Conservation (phyloP, 768 basidiomycete species). For the Stropharia rugosoannulata region DNA sequence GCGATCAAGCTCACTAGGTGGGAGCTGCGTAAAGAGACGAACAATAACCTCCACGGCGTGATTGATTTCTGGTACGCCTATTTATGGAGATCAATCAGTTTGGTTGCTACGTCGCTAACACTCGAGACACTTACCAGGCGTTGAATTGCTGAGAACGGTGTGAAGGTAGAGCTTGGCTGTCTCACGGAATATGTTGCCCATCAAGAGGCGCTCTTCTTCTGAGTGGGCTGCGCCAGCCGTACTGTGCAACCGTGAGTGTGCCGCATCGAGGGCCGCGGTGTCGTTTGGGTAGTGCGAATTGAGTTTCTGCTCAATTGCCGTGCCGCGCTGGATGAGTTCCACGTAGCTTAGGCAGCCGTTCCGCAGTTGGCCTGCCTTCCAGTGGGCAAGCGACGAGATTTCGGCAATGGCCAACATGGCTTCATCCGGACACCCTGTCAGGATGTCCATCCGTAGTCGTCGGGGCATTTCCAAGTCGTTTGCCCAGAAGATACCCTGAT, state of each 20-base stretch:
- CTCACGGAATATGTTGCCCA: constrained; percentile 64
- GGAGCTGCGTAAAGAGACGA: constrained; percentile 51
- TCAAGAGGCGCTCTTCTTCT: constrained; percentile 46
- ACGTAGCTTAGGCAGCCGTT: constrained; percentile 70
- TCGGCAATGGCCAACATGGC: constrained; percentile 76
- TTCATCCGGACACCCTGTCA: constrained; percentile 80
- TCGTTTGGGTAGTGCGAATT: constrained; percentile 36
- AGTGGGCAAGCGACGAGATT: constrained; percentile 67
- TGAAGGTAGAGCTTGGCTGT: constrained; percentile 67
- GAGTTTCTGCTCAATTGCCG: constrained; percentile 67
- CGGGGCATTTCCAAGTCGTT: constrained; percentile 29
- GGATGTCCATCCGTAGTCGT: constrained; percentile 59
- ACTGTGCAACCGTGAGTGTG: constrained; percentile 28
- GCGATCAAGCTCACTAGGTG: constrained; percentile 61
- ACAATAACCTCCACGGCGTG: constrained; percentile 55
- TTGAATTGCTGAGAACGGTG: constrained; percentile 64
- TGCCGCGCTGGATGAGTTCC: constrained; percentile 73
- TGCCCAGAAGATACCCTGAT: constrained; percentile 45
- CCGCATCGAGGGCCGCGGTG: constrained; percentile 30
- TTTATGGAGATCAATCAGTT: constrained; percentile 1
- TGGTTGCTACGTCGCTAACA: neutral
- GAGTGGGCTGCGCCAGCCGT: constrained; percentile 26
- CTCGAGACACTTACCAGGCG: constrained; percentile 53
- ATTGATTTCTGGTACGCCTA: constrained; percentile 73
- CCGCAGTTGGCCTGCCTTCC: constrained; percentile 66